These are phyloP conservation scores for Boletus subcaerulescens DNA, from an alignment of 768 basidiomycete genomes.

Conservation along the genomic window DNA sequence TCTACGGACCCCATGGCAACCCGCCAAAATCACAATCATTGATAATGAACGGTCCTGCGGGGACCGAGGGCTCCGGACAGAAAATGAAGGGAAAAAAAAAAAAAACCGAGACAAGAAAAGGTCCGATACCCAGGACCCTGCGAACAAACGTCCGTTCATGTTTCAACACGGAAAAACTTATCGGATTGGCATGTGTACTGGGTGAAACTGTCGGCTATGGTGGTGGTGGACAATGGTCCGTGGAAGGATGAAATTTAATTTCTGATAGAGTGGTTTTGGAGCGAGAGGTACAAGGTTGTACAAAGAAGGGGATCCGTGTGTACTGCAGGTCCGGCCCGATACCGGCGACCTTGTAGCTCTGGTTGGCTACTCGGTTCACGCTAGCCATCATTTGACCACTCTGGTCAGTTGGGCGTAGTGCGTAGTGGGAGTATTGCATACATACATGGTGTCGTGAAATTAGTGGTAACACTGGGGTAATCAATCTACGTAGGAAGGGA, in stretches of 20 bases:
- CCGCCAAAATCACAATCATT: no score
- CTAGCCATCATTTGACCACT: no score
- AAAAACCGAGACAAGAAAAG: background rate
- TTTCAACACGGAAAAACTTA: no score
- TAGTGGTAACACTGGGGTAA: background rate
- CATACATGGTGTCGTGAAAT: conserved; percentile 2
- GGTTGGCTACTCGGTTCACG: background rate
- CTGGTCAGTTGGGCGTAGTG: background rate
- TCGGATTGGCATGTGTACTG: no score
- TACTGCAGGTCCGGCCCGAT: background rate
- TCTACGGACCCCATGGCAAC: no score
- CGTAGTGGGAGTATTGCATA: background rate
- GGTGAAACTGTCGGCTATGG: no score
- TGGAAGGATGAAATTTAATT: no score
- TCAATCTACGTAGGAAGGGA: conserved; percentile 1
- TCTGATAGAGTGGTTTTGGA: background rate
- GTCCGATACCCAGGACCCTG: background rate
- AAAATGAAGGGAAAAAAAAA: background rate
- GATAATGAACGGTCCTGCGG: no score
- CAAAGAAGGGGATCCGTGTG: background rate
- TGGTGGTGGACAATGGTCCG: no score
- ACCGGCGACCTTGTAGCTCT: background rate
- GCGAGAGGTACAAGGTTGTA: background rate
- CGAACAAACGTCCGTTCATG: background rate
- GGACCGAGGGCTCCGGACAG: no score